A percentile compares a stretch with the other conserved stretches of the same genome.
phyloP scores from a whole-genome alignment of 2,329 filamentous ascomycete species.

The Aspergillus costaricaensis region DNA sequence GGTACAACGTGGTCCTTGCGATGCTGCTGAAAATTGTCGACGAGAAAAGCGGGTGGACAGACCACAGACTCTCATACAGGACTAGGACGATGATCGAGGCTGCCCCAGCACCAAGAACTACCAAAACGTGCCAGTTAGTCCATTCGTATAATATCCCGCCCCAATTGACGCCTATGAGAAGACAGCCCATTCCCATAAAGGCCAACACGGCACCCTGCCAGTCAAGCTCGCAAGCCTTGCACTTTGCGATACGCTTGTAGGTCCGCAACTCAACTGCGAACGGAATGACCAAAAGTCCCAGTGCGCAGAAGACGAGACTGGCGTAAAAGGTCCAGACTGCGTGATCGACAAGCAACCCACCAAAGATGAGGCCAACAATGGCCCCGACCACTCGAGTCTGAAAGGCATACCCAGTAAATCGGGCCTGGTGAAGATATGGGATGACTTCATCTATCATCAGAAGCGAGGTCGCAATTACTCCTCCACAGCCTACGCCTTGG shows the following conservation, averaged over 20 bases:
- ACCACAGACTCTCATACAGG: slow-evolving; percentile 39
- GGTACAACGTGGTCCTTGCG: slow-evolving; percentile 42
- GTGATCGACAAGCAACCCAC: slow-evolving; percentile 30
- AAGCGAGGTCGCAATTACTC: slow-evolving; percentile 45
- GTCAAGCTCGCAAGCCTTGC: slow-evolving; percentile 37
- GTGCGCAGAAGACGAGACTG: slow-evolving; percentile 34
- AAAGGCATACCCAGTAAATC: slow-evolving; percentile 36
- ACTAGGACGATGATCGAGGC: slow-evolving; percentile 34
- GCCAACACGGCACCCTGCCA: slow-evolving; percentile 48
- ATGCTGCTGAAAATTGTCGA: slow-evolving; percentile 40
- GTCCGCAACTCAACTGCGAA: slow-evolving; percentile 33
- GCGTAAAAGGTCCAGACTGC: slow-evolving; percentile 35
- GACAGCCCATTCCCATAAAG: slow-evolving; percentile 37
- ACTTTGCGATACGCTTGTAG: slow-evolving; percentile 24
- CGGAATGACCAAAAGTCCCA: slow-evolving; percentile 32
- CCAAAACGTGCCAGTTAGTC: slow-evolving; percentile 42
- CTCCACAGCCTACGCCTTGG: slow-evolving; percentile 52
- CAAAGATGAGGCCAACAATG: slow-evolving; percentile 30
- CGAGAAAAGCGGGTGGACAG: slow-evolving; percentile 40
- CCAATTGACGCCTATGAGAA: slow-evolving; percentile 48
- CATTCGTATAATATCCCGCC: slow-evolving; percentile 45
- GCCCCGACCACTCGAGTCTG: slow-evolving; percentile 35
- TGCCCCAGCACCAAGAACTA: slow-evolving; percentile 41
- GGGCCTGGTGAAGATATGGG: slow-evolving; percentile 33
- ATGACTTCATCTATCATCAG: slow-evolving; percentile 48